These are phyloP conservation scores for Brasenia schreberi DNA, from an alignment of 164 flowering plant species.

Conservation along the genomic window DNA sequence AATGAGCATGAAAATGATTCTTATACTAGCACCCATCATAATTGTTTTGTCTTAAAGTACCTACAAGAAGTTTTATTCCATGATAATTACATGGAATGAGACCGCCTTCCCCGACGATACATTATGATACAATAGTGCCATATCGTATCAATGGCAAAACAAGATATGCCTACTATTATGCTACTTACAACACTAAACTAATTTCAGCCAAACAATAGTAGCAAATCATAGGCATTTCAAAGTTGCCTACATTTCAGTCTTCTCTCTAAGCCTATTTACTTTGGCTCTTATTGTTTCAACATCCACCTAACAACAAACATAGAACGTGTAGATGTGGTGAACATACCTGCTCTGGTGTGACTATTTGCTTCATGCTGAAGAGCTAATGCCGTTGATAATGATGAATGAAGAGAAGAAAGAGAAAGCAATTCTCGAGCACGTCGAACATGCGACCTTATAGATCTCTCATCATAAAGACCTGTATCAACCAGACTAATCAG, in stretches of 20 bases:
- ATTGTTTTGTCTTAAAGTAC: too few relatives aligned
- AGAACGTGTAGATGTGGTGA: neutral
- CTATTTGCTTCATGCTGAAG: conserved; percentile 61
- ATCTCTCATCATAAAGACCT: conserved; percentile 93
- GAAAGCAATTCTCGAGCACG: conserved; percentile 88
- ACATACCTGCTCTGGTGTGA: conserved; percentile 24
- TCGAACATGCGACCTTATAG: conserved; percentile 85
- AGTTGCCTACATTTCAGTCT: neutral
- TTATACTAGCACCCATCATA: too few relatives aligned
- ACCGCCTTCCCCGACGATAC: too few relatives aligned
- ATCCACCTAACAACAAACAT: neutral
- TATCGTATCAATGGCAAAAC: neutral
- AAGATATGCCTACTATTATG: neutral
- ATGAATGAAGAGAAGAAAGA: conserved; percentile 68
- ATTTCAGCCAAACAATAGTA: too few relatives aligned
- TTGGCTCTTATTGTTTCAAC: too few relatives aligned
- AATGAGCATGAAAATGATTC: too few relatives aligned
- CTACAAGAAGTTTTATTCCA: too few relatives aligned
- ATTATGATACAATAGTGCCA: too few relatives aligned
- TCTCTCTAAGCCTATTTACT: neutral
- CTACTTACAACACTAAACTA: neutral
- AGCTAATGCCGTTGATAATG: conserved; percentile 85
- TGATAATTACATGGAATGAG: too few relatives aligned
- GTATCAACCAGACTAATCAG: conserved; percentile 9
- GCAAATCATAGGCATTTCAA: too few relatives aligned